Evolutionary conservation across 208 protist genomes (phyloP).

Genomic region (Trypanosomatidae sp.): DNA sequence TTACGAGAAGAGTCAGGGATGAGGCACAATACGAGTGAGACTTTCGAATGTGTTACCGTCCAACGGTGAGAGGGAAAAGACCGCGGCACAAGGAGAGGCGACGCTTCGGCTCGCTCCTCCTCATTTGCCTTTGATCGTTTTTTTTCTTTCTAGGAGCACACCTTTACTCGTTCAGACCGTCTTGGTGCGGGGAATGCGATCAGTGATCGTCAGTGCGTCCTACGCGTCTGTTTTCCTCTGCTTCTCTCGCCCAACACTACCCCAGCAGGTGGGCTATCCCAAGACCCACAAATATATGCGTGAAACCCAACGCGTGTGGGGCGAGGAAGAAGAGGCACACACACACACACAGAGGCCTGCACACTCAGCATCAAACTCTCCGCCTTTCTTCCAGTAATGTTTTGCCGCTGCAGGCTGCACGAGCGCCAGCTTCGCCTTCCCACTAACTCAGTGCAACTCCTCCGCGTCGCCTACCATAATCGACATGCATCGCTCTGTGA

Average conservation of each 20-base stretch:
- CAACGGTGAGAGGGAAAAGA: neutral
- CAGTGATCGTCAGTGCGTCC: neutral
- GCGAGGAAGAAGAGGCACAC: neutral
- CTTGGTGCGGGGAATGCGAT: neutral
- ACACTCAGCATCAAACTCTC: neutral
- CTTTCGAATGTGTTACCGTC: neutral
- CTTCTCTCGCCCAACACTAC: neutral
- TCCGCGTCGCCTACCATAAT: constrained; percentile 39
- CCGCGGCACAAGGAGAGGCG: neutral
- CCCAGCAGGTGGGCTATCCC: neutral
- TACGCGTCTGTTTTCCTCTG: neutral
- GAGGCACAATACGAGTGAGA: neutral
- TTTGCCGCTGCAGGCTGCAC: neutral
- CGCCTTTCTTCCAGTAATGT: neutral
- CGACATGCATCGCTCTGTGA: constrained; percentile 63
- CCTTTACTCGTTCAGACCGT: neutral
- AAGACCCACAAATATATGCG: neutral
- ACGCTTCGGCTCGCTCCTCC: neutral
- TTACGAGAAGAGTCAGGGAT: neutral
- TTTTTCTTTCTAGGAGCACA: neutral
- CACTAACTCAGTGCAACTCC: neutral
- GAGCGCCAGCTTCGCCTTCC: no score
- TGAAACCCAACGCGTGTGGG: neutral
- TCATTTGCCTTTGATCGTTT: no score
- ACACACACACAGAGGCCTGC: neutral